phyloP scores from a whole-genome alignment of 2,329 filamentous ascomycete species.

The Annulohypoxylon truncatum region DNA sequence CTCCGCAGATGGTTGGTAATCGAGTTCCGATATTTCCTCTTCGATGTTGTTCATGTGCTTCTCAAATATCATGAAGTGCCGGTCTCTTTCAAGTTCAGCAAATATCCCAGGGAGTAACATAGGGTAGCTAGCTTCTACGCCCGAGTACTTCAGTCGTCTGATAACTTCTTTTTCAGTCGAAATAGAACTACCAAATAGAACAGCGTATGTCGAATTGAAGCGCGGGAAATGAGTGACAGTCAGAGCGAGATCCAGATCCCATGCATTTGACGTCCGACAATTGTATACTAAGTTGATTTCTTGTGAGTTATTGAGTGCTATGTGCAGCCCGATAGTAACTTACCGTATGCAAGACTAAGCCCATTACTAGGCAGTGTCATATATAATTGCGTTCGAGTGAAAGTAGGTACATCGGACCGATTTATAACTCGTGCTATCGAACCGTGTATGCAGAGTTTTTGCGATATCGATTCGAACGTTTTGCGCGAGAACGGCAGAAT shows the following conservation, averaged over 20 bases:
- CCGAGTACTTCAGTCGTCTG: slow-evolving; percentile 22
- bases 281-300: slow-evolving; percentile 46
- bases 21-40: slow-evolving; percentile 39
- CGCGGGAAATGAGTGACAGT: slow-evolving; percentile 45
- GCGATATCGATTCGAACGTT: slow-evolving; percentile 34
- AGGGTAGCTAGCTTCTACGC: slow-evolving; percentile 40
- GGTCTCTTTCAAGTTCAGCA: slow-evolving; percentile 47
- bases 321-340: too few relatives aligned
- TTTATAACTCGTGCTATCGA: slow-evolving; percentile 43
- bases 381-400: slow-evolving; percentile 33
- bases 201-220: slow-evolving; percentile 38
- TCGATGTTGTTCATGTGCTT: slow-evolving; percentile 42
- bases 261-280: slow-evolving; percentile 45
- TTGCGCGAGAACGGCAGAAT: slow-evolving; percentile 39
- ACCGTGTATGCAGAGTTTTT: slow-evolving; percentile 37
- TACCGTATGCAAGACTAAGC: too few relatives aligned
- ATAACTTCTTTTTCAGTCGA: slow-evolving; percentile 35
- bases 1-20: slow-evolving; percentile 4
- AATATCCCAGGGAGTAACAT: slow-evolving; percentile 49
- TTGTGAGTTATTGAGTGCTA: too few relatives aligned
- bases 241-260: slow-evolving; percentile 45
- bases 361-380: too few relatives aligned
- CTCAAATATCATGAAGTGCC: slow-evolving; percentile 42
- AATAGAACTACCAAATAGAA: slow-evolving; percentile 42
- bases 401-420: slow-evolving; percentile 42